phyloP scores from a whole-genome alignment of 768 basidiomycete genomes.

The Boletus subcaerulescens region DNA sequence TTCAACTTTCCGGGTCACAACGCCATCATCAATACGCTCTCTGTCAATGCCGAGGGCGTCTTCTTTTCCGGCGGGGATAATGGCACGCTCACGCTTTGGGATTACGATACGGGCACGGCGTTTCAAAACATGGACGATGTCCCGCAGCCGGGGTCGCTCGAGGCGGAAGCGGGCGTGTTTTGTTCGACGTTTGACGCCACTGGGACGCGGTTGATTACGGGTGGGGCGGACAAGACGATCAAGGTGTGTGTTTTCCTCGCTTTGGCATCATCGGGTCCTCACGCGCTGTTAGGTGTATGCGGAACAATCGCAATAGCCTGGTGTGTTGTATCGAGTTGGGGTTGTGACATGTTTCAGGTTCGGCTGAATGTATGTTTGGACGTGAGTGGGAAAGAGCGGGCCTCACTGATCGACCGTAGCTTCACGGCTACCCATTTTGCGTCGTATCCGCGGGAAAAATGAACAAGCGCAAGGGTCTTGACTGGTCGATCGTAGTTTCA shows the following conservation, averaged over 20 bases:
- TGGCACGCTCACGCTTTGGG: conserved; percentile 89
- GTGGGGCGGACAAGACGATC: conserved; percentile 98
- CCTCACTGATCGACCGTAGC: neutral
- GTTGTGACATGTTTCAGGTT: neutral
- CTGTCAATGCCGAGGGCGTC: conserved; percentile 93
- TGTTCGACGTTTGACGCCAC: conserved; percentile 97
- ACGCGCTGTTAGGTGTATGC: conserved; percentile 50
- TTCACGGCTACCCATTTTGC: neutral
- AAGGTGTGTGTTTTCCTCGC: conserved; percentile 53
- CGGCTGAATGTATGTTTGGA: too few species aligned
- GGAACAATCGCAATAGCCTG: conserved; percentile 50
- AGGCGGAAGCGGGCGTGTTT: conserved; percentile 96
- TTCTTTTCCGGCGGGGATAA: conserved; percentile 97
- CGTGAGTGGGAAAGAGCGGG: too few species aligned
- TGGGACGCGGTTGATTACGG: conserved; percentile 91
- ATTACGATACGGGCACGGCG: conserved; percentile 89
- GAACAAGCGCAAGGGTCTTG: too few species aligned
- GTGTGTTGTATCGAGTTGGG: too few species aligned
- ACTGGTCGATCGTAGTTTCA: neutral
- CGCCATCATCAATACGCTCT: conserved; percentile 94
- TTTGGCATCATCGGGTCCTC: neutral
- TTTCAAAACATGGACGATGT: conserved; percentile 94
- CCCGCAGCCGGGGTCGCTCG: conserved; percentile 96
- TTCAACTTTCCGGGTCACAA: conserved; percentile 97
- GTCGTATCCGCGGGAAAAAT: too few species aligned